Percentiles rank a stretch among this genome's conserved stretches.
Evolutionary conservation across 2,329 filamentous ascomycete genomes (phyloP).

Genomic region (Colletotrichum tropicale): DNA sequence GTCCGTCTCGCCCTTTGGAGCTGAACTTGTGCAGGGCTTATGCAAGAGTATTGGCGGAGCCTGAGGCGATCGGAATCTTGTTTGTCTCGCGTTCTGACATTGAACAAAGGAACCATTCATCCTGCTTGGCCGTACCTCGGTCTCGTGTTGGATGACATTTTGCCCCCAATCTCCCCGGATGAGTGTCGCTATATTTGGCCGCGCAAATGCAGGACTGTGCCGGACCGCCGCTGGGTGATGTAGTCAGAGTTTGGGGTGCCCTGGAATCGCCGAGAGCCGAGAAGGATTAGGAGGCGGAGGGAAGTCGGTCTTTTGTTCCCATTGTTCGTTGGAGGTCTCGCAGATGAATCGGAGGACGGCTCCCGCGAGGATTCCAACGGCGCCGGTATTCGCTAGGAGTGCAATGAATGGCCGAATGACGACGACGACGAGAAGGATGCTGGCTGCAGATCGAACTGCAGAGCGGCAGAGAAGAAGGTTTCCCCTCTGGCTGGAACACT

Average conservation of each 20-base stretch:
- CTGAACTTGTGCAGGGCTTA: neutral
- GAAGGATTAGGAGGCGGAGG: neutral
- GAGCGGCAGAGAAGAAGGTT: neutral
- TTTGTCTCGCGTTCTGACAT: neutral
- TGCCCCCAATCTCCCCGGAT: neutral
- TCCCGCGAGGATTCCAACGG: neutral
- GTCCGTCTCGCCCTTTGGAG: neutral
- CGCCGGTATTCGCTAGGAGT: neutral
- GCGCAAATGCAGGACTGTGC: neutral
- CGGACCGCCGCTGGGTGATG: neutral
- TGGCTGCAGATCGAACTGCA: neutral
- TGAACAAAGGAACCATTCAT: neutral
- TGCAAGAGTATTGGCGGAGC: neutral
- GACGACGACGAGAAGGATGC: neutral
- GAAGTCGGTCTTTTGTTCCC: neutral
- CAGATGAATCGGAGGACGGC: neutral
- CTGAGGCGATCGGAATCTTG: neutral
- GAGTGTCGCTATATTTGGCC: neutral
- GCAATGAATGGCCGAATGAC: neutral
- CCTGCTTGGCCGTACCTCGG: neutral
- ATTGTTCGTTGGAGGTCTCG: neutral
- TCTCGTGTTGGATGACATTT: neutral
- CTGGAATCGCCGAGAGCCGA: neutral
- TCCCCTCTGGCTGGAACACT: neutral
- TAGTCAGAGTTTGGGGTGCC: neutral